phyloP scores from a whole-genome alignment of 2,329 filamentous ascomycete species.

The Helminthosporium solani region DNA sequence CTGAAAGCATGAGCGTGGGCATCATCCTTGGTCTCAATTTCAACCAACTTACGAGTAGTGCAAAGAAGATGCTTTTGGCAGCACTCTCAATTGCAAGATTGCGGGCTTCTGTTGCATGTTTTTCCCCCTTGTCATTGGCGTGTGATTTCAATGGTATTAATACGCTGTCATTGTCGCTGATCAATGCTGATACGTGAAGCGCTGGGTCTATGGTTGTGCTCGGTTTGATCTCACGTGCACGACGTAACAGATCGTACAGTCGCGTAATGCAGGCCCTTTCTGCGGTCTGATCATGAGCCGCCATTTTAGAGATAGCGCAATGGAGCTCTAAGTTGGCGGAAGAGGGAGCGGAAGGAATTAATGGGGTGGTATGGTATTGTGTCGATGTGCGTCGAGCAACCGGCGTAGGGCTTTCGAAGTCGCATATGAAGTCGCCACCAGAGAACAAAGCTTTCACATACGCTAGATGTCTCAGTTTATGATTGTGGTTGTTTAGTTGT shows the following conservation, averaged over 20 bases:
- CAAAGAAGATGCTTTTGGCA: slow-evolving; percentile 76
- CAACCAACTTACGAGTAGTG: slow-evolving; percentile 65
- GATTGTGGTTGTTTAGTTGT: too few species aligned
- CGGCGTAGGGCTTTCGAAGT: too few species aligned
- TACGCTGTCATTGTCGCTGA: slow-evolving; percentile 30
- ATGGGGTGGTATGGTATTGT: too few species aligned
- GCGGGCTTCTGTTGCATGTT: slow-evolving; percentile 47
- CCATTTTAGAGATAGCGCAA: slow-evolving; percentile 22
- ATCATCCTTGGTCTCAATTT: neutral
- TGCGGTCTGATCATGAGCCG: slow-evolving; percentile 20
- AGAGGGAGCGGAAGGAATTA: too few species aligned
- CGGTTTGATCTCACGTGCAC: slow-evolving; percentile 44
- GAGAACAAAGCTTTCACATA: too few species aligned
- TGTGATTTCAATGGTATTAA: slow-evolving; percentile 17
- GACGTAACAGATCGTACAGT: slow-evolving; percentile 44
- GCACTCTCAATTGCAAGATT: slow-evolving; percentile 80
- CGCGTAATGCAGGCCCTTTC: slow-evolving; percentile 17
- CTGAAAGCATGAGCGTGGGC: slow-evolving; percentile 46
- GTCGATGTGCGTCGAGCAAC: too few species aligned
- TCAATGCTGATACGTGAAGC: slow-evolving; percentile 45
- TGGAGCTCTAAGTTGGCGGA: neutral
- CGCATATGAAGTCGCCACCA: too few species aligned
- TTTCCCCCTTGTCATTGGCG: slow-evolving; percentile 28
- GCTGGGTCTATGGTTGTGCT: slow-evolving; percentile 47
- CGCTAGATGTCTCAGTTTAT: too few species aligned